Base-by-base conservation (phyloP, 1,139 yeast species). In the Zygosaccharomyces sapae region DNA sequence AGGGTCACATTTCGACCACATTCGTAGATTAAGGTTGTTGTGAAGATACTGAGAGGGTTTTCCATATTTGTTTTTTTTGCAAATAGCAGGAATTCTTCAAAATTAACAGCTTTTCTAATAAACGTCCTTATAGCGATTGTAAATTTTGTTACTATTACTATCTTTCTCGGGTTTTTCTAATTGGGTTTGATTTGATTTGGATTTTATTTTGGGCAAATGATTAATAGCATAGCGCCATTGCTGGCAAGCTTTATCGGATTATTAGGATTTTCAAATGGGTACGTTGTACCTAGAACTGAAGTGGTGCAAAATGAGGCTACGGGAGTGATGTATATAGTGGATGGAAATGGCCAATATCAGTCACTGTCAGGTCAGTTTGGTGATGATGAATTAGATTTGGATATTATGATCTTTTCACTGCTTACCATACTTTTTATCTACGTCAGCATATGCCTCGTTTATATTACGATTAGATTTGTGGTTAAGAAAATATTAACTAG, bases 341-440 rank as follows among this genome's bases (percentile, higher is more conserved):
- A 46, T 20, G 41, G 33, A 10, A 40, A 33, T 3, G 39, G 18
- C n/a, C 33, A 31, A 13, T 43, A 38, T 19, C 43, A 46, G 36
- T 24, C 37, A n/a, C 41, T 44, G 34, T 43, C 50, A 25, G 45
- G 41, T 6, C 44, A 44, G 9, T 40, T 43, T 35, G 49, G 53
- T 30, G 54, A 52, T 30, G 57, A 55, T 22, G 61, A 56, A 29
- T 47, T 57, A 31, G 62, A 59, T 44, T 45, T 57, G 36, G 56
- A 51, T 38, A 41, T 60, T 13, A 50, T 60, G 51, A 30, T 60
- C 20, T 58, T 57, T 44, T 55, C 63, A 2, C 34, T 60, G 35
- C 50, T 57, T 6, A 54, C 61, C 16, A 56, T 61, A 57, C 33
- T 61, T 20, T 36, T 58, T 18, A 50, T 56, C 45, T 59, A 59